Evolutionary conservation across 1,139 yeast species (phyloP), one percentile per base, ranked within the genome.

Genomic region (Suhomyces bribrorum): DNA sequence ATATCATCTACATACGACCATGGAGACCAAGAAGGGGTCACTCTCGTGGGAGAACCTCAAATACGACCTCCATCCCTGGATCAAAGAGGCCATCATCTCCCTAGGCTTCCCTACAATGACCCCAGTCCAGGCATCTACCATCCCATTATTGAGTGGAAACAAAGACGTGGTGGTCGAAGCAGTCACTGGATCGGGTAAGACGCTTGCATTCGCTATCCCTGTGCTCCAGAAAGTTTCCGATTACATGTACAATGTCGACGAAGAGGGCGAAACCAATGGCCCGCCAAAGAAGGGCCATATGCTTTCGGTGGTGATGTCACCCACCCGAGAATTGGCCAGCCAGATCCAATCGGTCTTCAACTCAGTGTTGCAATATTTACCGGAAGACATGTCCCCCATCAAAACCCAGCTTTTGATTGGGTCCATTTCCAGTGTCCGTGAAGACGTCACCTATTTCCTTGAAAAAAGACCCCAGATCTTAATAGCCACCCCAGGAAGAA

Each of bases 151-250:
- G 50, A 64, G 85, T 32, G 83, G 83, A n/a, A 86, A 90, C 53
- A 92, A 92, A 56, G 98, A 92, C 63, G 97, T 92, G 7, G 95
- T 94, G 7, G 97, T 89, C 2, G 96, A 90, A 56, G 89, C 97
- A 0, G 96, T 89, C 2, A 92, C 98, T 0, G 98, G 98, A 0
- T 89, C 97, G 0, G 98, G 98, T 7, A 92, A 92, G 58, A 92
- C 98, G 0, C 62, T 90, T 24, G 87, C 97, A 3, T 92, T 86
- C 62, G 80, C 81, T 7, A 74, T 92, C 4, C 98, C 98, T 0
- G 75, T 89, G 2, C 58, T 90, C 16, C 92, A 89, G 52, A 79
- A 79, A 59, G 62, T 83, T 24, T 62, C 75, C 30, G 59, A 55
- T 27, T 45, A 57, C 13, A 45, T 62, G 32, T 56, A 59, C 36